These are phyloP conservation scores for Dothidotthia symphoricarpi DNA, from an alignment of 2,329 filamentous ascomycete genomes.

Conservation along the genomic window DNA sequence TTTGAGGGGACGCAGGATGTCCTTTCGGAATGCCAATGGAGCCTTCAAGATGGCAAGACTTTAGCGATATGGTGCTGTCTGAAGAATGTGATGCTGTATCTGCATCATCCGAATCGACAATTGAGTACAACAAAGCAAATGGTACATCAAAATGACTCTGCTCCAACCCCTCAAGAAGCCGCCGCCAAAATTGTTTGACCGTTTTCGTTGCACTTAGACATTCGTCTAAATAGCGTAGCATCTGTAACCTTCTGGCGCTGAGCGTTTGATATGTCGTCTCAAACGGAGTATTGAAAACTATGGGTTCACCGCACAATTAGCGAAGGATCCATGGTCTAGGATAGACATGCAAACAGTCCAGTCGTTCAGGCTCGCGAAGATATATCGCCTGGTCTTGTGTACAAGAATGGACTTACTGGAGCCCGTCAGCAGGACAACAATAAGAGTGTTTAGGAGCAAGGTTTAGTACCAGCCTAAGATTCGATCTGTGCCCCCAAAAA, in stretches of 20 bases:
- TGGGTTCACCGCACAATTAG: no score
- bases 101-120: slow-evolving; percentile 28
- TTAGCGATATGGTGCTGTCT: slow-evolving; percentile 27
- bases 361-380: no score
- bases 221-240: slow-evolving; percentile 42
- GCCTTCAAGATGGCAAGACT: slow-evolving; percentile 34
- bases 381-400: no score
- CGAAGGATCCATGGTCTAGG: no score
- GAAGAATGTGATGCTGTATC: slow-evolving; percentile 27
- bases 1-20: slow-evolving; percentile 28
- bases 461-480: slow-evolving; percentile 28
- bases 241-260: slow-evolving; percentile 39
- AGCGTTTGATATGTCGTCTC: slow-evolving; percentile 44
- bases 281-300: slow-evolving; percentile 33
- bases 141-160: slow-evolving; percentile 37
- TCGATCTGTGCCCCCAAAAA: slow-evolving; percentile 40
- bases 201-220: slow-evolving; percentile 30
- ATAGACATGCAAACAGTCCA: no score
- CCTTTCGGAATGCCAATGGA: slow-evolving; percentile 34
- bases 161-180: slow-evolving; percentile 51
- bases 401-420: no score
- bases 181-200: slow-evolving; percentile 48
- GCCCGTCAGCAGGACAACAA: no score
- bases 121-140: slow-evolving; percentile 36
- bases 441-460: slow-evolving; percentile 6